Evolutionary conservation across 1,284 basidiomycete genomes (phyloP).

Genomic region (Moesziomyces sp.): DNA sequence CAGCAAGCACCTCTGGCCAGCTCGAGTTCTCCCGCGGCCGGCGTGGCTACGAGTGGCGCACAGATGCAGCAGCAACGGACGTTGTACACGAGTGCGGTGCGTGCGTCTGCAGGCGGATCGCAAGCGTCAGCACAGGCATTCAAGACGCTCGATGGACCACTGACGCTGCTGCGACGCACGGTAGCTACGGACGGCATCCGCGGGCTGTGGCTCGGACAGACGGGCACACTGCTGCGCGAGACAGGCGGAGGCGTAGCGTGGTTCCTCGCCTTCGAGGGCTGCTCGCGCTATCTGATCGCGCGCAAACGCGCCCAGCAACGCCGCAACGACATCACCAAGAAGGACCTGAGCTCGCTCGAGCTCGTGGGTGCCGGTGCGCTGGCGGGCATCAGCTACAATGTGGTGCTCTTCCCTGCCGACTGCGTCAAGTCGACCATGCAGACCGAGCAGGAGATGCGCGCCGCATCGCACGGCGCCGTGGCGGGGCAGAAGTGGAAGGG

Average conservation of each 20-base stretch:
- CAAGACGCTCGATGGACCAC: constrained; percentile 74
- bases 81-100: constrained; percentile 27
- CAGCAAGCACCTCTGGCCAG: constrained; percentile 52
- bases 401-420: constrained; percentile 74
- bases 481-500: constrained; percentile 68
- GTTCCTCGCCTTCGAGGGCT: constrained; percentile 83
- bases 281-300: constrained; percentile 49
- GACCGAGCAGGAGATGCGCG: constrained; percentile 85
- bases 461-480: not conserved
- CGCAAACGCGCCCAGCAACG: constrained; percentile 49
- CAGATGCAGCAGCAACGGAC: constrained; percentile 34
- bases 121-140: constrained; percentile 6
- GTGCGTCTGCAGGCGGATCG: constrained; percentile 1
- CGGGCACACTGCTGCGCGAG: constrained; percentile 81
- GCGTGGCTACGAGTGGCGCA: constrained; percentile 38
- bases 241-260: constrained; percentile 87
- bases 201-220: constrained; percentile 88
- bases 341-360: constrained; percentile 79
- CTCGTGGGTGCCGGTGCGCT: constrained; percentile 85
- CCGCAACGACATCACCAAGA: constrained; percentile 63
- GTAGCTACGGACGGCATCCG: constrained; percentile 77
- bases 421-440: constrained; percentile 94
- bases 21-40: constrained; percentile 20
- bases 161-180: constrained; percentile 76
- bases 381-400: constrained; percentile 86